phyloP scores from a whole-genome alignment of 805 yeast genomes.

The Pichia manshurica region DNA sequence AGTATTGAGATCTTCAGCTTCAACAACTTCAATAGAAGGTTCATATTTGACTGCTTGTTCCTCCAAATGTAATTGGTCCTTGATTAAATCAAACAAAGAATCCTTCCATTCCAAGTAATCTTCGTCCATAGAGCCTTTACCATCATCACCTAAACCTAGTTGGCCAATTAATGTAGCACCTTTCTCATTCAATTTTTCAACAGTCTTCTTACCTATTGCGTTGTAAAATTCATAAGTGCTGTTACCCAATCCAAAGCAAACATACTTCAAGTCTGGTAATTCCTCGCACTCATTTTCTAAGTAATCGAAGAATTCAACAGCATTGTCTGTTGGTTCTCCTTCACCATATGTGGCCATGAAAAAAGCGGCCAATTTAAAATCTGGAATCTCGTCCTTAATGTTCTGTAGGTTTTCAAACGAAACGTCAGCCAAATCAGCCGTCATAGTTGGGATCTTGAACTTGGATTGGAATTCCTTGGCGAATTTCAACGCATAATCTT shows the following conservation, averaged over 20 bases:
- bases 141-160: slow-evolving; percentile 94
- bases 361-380: slow-evolving; percentile 48
- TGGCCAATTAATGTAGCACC: slow-evolving; percentile 71
- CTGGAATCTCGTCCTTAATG: slow-evolving; percentile 52
- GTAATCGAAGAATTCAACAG: slow-evolving; percentile 69
- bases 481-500: slow-evolving; percentile 87
- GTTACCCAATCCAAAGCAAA: slow-evolving; percentile 90
- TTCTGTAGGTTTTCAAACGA: slow-evolving; percentile 74
- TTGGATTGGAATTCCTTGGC: slow-evolving; percentile 81
- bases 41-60: slow-evolving; percentile 79
- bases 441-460: slow-evolving; percentile 76
- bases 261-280: slow-evolving; percentile 54
- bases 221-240: slow-evolving; percentile 91
- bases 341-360: slow-evolving; percentile 94
- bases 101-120: slow-evolving; percentile 95
- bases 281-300: slow-evolving; percentile 54
- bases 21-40: slow-evolving; percentile 51
- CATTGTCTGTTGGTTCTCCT: slow-evolving; percentile 97
- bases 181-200: slow-evolving; percentile 46
- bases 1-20: slow-evolving; percentile 30
- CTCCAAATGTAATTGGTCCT: slow-evolving; percentile 56
- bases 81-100: slow-evolving; percentile 56
- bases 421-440: slow-evolving; percentile 82
- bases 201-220: slow-evolving; percentile 64
- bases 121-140: slow-evolving; percentile 90